A percentile compares a stretch with the other conserved stretches of the same genome.
Conservation (phyloP, 352 stramenopile genomes). For the Aphanomyces invadans region DNA sequence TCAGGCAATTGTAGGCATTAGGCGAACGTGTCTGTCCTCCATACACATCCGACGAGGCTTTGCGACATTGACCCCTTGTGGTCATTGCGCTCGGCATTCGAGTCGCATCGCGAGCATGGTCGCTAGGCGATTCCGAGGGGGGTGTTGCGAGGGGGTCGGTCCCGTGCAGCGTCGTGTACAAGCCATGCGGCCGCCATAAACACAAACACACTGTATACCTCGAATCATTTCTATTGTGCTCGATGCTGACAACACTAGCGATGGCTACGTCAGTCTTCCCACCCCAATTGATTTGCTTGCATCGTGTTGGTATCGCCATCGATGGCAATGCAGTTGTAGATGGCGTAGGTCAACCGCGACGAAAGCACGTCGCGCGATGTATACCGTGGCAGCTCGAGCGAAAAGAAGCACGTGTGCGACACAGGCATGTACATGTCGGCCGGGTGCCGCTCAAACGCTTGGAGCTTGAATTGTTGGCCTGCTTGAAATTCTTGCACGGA, state of each 20-base stretch:
- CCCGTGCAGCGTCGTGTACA: no score
- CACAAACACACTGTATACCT: no score
- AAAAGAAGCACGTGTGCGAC: slow-evolving; percentile 98
- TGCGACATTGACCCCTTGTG: neutral
- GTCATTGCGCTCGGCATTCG: neutral
- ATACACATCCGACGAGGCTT: no score
- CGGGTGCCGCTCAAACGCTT: slow-evolving; percentile 66
- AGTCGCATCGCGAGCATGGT: no score
- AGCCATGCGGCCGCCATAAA: no score
- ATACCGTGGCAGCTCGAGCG: slow-evolving; percentile 92
- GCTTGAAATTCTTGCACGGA: slow-evolving; percentile 81
- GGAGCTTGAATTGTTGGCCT: slow-evolving; percentile 86
- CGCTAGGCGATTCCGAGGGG: no score
- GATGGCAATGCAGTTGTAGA: slow-evolving; percentile 92
- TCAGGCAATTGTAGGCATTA: neutral
- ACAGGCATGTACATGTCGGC: slow-evolving; percentile 90
- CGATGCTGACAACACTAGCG: no score
- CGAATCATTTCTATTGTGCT: no score
- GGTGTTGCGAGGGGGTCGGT: no score
- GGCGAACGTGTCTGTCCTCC: no score
- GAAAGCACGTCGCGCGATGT: slow-evolving; percentile 61
- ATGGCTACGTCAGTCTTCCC: slow-evolving; percentile 80
- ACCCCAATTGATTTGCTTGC: slow-evolving; percentile 67
- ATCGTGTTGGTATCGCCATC: slow-evolving; percentile 79
- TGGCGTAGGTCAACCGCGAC: slow-evolving; percentile 86